Evolutionary conservation across 345 rosid species (phyloP), one percentile per base, ranked within the genome.

Genomic region (Murraya paniculata): DNA sequence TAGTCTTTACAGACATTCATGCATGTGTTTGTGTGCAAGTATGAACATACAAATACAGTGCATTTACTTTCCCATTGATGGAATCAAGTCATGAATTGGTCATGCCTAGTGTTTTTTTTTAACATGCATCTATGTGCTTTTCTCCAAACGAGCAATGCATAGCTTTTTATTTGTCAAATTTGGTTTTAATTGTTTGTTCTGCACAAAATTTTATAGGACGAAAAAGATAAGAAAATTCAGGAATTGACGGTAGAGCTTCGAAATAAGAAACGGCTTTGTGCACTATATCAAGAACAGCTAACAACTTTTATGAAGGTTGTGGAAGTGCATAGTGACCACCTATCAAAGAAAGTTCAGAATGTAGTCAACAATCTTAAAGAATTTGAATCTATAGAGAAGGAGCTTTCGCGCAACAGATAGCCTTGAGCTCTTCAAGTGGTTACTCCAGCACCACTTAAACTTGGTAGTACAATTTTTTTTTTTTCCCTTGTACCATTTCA

Each of bases 171-270:
- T 22, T 71, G 21, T 56, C 4, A 2, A 45, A 22, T 81, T 38
- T 45, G 22, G 55, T 41, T 72, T 69, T 21, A 73, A 48, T 67
- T 19, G 45, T 78, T 2, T 66, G 57, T 41, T 68, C 21, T 50
- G 25, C 14, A 0, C 31, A 30, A 61, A 16, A 13, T 10, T 62
- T 71, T 58, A 25, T 81, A 90, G 91, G 92, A 86, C 50, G 92
- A 86, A 53, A 92, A 92, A 81, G 96, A 89, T 74, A 90, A 88
- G 85, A 89, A 77, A 48, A 90, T 92, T 84, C 94, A 92, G 80
- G 94, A 89, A 84, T 64, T 90, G 77, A 92, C 89, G 0, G 77
- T 81, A 18, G 96, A 92, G 84, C 78, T 92, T 45, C 74, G 91
- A 71, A 88, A 90, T 83, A 87, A 89, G 92, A 90, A 90, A 82